Evolutionary conservation across 768 basidiomycete genomes (phyloP).

Genomic region (Cystobasidium onofrii): DNA sequence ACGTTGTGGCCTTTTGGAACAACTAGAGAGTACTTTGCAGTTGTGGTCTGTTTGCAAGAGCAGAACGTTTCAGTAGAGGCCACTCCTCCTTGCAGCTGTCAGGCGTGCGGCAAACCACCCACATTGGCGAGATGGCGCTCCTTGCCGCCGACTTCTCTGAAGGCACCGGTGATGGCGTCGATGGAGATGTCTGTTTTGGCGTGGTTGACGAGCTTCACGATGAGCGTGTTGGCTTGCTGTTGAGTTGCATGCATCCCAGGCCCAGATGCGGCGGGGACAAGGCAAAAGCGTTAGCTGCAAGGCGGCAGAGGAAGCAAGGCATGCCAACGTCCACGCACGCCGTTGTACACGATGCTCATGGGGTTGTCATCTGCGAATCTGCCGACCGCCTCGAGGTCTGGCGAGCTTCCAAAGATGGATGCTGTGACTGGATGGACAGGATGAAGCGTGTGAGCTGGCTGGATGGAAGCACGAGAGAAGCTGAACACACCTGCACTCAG

Average conservation of each 20-base stretch:
- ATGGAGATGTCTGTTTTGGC: constrained; percentile 8
- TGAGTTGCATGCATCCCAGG: not conserved
- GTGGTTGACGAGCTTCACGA: constrained; percentile 17
- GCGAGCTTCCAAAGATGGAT: constrained; percentile 16
- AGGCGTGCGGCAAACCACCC: not conserved
- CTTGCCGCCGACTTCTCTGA: constrained; percentile 26
- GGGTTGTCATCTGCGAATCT: constrained; percentile 26
- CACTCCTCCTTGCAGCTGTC: no score
- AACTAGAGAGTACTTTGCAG: constrained; percentile 30
- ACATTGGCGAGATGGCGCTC: constrained; percentile 30
- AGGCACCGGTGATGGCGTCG: constrained; percentile 20
- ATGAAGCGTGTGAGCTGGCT: no score
- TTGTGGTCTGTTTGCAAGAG: not conserved
- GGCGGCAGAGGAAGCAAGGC: not conserved
- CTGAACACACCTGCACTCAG: not conserved
- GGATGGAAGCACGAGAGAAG: not conserved
- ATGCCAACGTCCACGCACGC: not conserved
- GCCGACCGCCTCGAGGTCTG: constrained; percentile 17
- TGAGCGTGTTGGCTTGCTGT: constrained; percentile 18
- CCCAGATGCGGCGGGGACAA: no score
- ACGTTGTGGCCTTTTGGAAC: not conserved
- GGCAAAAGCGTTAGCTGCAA: not conserved
- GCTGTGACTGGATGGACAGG: constrained; percentile 9
- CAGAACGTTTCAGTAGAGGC: not conserved
- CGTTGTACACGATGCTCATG: constrained; percentile 25